Evolutionary conservation across 345 rosid genomes (phyloP).

Genomic region (Noccaea bulbosa): DNA sequence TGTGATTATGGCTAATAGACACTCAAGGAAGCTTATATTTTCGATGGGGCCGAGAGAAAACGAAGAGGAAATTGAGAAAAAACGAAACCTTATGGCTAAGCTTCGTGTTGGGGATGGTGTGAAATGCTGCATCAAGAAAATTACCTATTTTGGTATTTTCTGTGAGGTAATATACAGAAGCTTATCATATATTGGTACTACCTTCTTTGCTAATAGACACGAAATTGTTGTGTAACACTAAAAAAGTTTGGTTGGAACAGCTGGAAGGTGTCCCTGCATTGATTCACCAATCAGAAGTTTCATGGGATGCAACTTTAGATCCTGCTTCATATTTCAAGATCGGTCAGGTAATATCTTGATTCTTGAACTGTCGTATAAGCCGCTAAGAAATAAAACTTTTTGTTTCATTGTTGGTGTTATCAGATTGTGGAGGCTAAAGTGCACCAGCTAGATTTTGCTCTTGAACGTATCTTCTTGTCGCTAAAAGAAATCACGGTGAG

Average conservation of each 20-base stretch:
- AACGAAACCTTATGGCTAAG: conserved; percentile 83
- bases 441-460: conserved; percentile 80
- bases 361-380: neutral
- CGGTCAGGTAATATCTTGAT: conserved; percentile 69
- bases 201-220: neutral
- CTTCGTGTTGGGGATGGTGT: conserved; percentile 91
- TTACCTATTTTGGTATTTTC: conserved; percentile 89
- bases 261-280: conserved; percentile 88
- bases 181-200: neutral
- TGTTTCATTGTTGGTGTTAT: neutral
- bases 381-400: conserved; percentile 1
- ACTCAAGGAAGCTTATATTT: conserved; percentile 68
- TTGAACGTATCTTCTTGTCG: conserved; percentile 86
- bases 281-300: conserved; percentile 91
- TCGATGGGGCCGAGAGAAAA: conserved; percentile 84
- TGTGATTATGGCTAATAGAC: conserved; percentile 65
- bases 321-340: conserved; percentile 77
- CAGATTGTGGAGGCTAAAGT: conserved; percentile 95
- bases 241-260: conserved; percentile 49
- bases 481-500: conserved; percentile 79
- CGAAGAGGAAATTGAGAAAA: conserved; percentile 70
- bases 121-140: conserved; percentile 83
- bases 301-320: conserved; percentile 97
- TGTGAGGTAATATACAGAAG: conserved; percentile 64
- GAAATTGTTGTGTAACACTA: conserved; percentile 7